These are phyloP conservation scores for Hymenoscyphus albidus DNA, from an alignment of 2,329 filamentous ascomycete genomes.

Conservation along the genomic window DNA sequence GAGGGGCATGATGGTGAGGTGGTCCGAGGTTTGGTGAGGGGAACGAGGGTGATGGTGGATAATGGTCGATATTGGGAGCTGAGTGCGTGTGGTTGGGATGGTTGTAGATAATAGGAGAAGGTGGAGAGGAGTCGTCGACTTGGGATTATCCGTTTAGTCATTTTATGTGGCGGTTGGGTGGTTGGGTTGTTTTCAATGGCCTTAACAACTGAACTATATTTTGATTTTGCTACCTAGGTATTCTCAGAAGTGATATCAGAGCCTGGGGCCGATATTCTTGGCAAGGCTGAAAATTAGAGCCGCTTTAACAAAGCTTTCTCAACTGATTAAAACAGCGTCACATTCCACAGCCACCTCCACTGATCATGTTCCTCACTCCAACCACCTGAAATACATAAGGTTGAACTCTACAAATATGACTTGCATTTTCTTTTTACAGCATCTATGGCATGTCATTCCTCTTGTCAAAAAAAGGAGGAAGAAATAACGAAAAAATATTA, in stretches of 20 bases:
- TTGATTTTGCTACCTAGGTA: neutral
- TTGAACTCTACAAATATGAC: neutral
- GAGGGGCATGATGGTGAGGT: conserved; percentile 1
- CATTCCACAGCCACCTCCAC: neutral
- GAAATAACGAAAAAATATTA: neutral
- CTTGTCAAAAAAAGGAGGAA: neutral
- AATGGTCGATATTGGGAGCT: conserved; percentile 17
- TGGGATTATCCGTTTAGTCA: conserved; percentile 29
- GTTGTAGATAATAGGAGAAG: conserved; percentile 20
- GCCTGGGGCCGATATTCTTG: too few relatives aligned
- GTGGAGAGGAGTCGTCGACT: conserved; percentile 25
- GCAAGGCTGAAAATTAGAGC: neutral
- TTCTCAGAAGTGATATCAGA: too few relatives aligned
- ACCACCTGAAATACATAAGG: conserved; percentile 3
- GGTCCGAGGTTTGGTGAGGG: conserved; percentile 5
- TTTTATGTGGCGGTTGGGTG: conserved; percentile 7
- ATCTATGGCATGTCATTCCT: conserved; percentile 12
- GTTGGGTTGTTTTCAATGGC: neutral
- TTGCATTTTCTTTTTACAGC: conserved; percentile 8
- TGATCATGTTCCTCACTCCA: conserved; percentile 15
- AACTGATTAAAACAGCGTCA: conserved; percentile 6
- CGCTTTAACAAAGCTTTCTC: neutral
- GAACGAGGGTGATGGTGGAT: conserved; percentile 2
- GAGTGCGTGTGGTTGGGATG: conserved; percentile 8
- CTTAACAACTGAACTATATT: neutral